Conservation (phyloP, 768 basidiomycete species). For the Mycena epipterygia region DNA sequence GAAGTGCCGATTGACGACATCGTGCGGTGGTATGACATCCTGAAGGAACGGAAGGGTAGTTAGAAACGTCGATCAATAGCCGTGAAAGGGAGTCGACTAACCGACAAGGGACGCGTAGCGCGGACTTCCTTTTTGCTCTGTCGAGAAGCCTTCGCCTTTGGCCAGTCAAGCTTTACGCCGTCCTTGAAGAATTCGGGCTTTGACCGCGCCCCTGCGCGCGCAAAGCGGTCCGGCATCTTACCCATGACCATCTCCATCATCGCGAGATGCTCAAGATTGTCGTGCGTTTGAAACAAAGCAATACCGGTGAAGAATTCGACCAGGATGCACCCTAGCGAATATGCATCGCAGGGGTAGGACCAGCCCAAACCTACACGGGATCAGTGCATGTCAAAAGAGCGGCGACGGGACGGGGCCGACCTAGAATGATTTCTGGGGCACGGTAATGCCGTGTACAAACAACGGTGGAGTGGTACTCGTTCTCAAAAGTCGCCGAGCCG, state of each 20-base stretch:
- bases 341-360: slow-evolving; percentile 99
- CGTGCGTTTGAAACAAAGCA: slow-evolving; percentile 99
- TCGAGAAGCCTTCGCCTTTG: slow-evolving; percentile 87
- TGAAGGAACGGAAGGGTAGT: slow-evolving; percentile 44
- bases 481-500: slow-evolving; percentile 97
- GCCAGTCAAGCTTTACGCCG: slow-evolving; percentile 89
- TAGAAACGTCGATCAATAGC: slow-evolving; percentile 20
- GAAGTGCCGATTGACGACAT: slow-evolving; percentile 83
- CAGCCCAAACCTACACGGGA: slow-evolving; percentile 86
- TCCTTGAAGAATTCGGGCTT: slow-evolving; percentile 97
- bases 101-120: slow-evolving; percentile 82
- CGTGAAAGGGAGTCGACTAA: slow-evolving; percentile 53
- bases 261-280: slow-evolving; percentile 98
- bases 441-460: slow-evolving; percentile 99
- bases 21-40: slow-evolving; percentile 89
- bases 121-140: slow-evolving; percentile 96
- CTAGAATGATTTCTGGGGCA: slow-evolving; percentile 98
- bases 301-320: slow-evolving; percentile 99
- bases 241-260: slow-evolving; percentile 99
- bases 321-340: slow-evolving; percentile 97
- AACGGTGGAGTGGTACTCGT: slow-evolving; percentile 98
- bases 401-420: slow-evolving; percentile 55
- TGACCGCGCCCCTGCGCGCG: slow-evolving; percentile 77
- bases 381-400: slow-evolving; percentile 15
- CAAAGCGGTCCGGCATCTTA: slow-evolving; percentile 93